Conservation (phyloP, 164 flowering plant genomes). For the Stephania cephalantha region DNA sequence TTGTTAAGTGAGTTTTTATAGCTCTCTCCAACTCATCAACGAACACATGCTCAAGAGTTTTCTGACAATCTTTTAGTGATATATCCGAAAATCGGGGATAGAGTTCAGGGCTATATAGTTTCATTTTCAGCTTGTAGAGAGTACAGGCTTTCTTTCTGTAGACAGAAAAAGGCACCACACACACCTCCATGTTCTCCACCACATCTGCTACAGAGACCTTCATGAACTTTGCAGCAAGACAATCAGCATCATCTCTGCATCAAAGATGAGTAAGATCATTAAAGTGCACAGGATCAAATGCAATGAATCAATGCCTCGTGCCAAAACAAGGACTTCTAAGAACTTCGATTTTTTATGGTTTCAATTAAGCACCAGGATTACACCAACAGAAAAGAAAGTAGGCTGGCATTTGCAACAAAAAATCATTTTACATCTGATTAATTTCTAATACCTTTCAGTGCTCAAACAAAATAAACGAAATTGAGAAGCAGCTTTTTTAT, state of each 20-base stretch:
- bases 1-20: slow-evolving; percentile 42
- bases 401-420: background rate
- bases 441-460: too few species aligned
- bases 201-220: slow-evolving; percentile 68
- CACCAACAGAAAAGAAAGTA: background rate
- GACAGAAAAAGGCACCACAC: slow-evolving; percentile 38
- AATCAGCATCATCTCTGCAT: slow-evolving; percentile 57
- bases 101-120: slow-evolving; percentile 39
- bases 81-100: slow-evolving; percentile 39
- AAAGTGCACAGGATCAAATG: background rate
- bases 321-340: background rate
- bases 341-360: background rate
- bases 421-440: too few species aligned
- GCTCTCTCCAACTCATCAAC: slow-evolving; percentile 58
- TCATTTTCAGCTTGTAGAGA: slow-evolving; percentile 66
- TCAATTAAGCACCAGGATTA: background rate
- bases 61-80: slow-evolving; percentile 41
- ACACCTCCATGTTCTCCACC: slow-evolving; percentile 64
- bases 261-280: slow-evolving; percentile 4
- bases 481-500: too few species aligned
- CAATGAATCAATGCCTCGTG: background rate
- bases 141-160: slow-evolving; percentile 24
- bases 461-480: too few species aligned
- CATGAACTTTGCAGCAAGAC: slow-evolving; percentile 62
- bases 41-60: slow-evolving; percentile 32